phyloP scores from a whole-genome alignment of 2,329 filamentous ascomycete genomes.

The Aspergillus bombycis region DNA sequence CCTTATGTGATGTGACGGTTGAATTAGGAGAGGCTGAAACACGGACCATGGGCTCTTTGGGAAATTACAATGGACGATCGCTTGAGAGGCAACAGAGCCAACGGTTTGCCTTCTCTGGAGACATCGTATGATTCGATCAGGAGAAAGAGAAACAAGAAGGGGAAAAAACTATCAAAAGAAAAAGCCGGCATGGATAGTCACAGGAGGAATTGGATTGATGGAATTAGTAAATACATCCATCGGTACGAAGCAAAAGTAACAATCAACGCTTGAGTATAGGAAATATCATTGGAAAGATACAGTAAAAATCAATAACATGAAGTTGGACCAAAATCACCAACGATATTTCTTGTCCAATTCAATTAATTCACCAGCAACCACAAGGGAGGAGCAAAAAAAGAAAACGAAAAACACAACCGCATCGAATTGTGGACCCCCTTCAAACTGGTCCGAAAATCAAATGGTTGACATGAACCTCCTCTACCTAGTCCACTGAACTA shows the following conservation, averaged over 20 bases:
- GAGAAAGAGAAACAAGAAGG: not conserved
- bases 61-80: constrained; percentile 14
- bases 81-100: constrained; percentile 5
- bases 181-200: not conserved
- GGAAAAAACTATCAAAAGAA: not conserved
- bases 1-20: not conserved
- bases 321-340: not conserved
- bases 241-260: not conserved
- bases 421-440: constrained; percentile 11
- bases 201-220: not conserved
- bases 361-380: not conserved
- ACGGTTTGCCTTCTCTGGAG: constrained; percentile 1
- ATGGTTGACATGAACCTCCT: constrained; percentile 15
- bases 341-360: not conserved
- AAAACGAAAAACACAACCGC: not conserved
- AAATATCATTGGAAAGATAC: not conserved
- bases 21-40: constrained; percentile 16
- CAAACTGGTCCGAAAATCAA: not conserved
- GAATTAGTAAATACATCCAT: not conserved
- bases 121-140: constrained; percentile 15
- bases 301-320: no score
- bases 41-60: constrained; percentile 24
- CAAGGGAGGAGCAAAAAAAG: no score
- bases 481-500: not conserved
- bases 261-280: not conserved